phyloP scores from a whole-genome alignment of 257 asterid species.

The Prunella vulgaris region DNA sequence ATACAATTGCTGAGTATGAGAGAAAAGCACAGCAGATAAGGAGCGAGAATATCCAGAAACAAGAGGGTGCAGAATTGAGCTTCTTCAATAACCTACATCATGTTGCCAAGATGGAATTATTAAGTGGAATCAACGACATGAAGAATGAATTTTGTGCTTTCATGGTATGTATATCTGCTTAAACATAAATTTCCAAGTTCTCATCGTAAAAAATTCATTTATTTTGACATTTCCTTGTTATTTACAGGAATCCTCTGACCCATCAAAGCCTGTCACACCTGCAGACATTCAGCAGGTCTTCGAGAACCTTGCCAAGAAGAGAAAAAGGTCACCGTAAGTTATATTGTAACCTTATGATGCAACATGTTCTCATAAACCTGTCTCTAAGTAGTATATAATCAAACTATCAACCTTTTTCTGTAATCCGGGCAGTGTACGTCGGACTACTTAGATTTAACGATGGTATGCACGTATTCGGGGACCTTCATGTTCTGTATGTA shows the following conservation, averaged over 20 bases:
- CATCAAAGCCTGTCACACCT: conserved; percentile 60
- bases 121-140: conserved; percentile 82
- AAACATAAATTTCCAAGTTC: background rate
- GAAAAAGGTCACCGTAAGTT: conserved; percentile 45
- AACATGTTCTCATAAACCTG: background rate
- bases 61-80: conserved; percentile 58
- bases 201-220: background rate
- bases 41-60: conserved; percentile 66
- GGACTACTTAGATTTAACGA: background rate
- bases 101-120: conserved; percentile 75
- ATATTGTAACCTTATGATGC: background rate
- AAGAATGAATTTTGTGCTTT: conserved; percentile 63
- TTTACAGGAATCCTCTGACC: conserved; percentile 53
- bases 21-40: conserved; percentile 69
- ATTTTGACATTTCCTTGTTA: background rate
- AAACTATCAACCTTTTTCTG: background rate
- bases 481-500: background rate
- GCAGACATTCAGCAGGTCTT: conserved; percentile 69
- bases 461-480: conserved; percentile 10
- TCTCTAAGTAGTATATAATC: background rate
- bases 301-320: conserved; percentile 69
- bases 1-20: conserved; percentile 93
- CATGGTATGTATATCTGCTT: conserved; percentile 47
- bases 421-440: conserved; percentile 6
- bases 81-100: conserved; percentile 75